Evolutionary conservation across 331 rosid species (phyloP), one percentile per base, ranked within the genome.

Genomic region (Rhamnella rubrinervis): DNA sequence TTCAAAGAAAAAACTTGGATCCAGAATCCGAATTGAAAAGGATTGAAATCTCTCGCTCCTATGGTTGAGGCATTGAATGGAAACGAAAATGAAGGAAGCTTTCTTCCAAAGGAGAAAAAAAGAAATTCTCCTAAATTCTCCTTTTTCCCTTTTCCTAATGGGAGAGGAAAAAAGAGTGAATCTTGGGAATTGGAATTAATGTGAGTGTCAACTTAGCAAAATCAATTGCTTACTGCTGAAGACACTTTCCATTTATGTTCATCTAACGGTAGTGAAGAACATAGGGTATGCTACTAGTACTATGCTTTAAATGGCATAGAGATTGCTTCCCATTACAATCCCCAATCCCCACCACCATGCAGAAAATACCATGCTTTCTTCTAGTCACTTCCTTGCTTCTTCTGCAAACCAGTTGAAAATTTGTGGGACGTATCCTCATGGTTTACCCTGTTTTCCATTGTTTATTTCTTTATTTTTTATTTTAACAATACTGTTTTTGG

Each of bases 391-490:
- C 58, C 76, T 71, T 71, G 69, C 64, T 71, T 75, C 74, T 51
- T 75, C 63, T 59, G 75, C 76, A 23, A 69, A 77, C 59, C 53
- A 79, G 76, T 67, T 78, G 63, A 78, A 72, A 55, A 59, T 40
- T 12, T 53, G 83, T 78, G 91, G 88, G 86, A 73, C 83, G 72
- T 55, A 21, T 19, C 50, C 40, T 25, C 31, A 77, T 73, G 75
- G 71, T 71, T 75, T 9, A 73, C 80, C 77, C 62, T 31, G 35
- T 68, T 56, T 50, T 12, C 49, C 16, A 14, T 57, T 41, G 6
- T 4, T 25, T 1, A 20, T 0, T 0, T 26, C 14, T 17, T 25
- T 51, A 8, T 52, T 39, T 1, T 17, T 39, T 53, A 4, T 53
- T 67, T 6, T 57, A 61, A 67, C 55, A 55, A 60, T 52, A 51